Base-by-base conservation (phyloP, 106 monocot genomes). In the Alisma plantagoaquatica region DNA sequence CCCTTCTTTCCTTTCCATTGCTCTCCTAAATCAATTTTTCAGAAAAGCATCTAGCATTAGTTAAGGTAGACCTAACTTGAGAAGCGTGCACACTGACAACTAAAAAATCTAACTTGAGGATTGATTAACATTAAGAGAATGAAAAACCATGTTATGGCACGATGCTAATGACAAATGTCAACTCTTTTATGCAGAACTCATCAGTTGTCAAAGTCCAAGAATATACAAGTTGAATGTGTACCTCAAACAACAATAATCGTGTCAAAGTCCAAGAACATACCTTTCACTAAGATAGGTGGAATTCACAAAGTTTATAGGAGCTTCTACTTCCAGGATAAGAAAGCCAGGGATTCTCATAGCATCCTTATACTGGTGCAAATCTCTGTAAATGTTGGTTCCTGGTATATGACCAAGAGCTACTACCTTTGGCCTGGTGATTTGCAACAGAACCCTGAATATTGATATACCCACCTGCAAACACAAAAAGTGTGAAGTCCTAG, bases 231-330 rank as follows among this genome's bases (percentile, higher is more conserved):
- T 6, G 1, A 6, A 46, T 20, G 16, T 46, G 46, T 46, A 17
- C 7, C 46, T 46, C 14, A 51, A 2, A 51, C 22, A 10, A 27
- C 15, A 27, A 23, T 51, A 2, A 27, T 25, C 10, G 18, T 12
- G 10, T 51, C 23, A 42, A 1, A 20, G 33, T 12, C 11, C 22
- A 31, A 1, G 32, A 32, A 28, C 12, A 44, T 17, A 87, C 93
- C 87, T 94, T 64, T 87, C 93, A 42, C 74, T 80, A 23, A 94
- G 79, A 24, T 87, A 87, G 27, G 54, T 87, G 25, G 75, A 54
- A 45, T 94, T 94, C 30, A 80, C 63, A 55, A 94, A 94, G 58
- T 94, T 87, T 23, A 94, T 80, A 1, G 93, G 87, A 56, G 83
- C 74, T 75, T 83, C 87, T 3, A 87, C 42, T 3, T 74, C 68